Evolutionary conservation across 2,329 filamentous ascomycete genomes (phyloP).

Genomic region (Xylariaceae sp.): DNA sequence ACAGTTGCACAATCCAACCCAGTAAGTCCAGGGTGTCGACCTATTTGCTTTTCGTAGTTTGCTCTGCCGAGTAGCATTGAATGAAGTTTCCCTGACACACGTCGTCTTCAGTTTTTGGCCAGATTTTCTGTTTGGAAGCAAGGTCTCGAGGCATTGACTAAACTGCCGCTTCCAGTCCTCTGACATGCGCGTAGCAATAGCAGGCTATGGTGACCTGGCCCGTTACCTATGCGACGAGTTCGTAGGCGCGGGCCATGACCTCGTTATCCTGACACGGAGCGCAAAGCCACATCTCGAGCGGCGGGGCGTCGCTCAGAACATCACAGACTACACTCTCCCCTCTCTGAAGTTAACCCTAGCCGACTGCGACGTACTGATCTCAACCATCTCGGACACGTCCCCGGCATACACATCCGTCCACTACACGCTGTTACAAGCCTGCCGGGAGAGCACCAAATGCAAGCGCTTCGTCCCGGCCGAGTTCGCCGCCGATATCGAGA

Average conservation of each 20-base stretch:
- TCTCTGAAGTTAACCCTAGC: neutral
- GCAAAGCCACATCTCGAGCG: too few relatives aligned
- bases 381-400: conserved; percentile 4
- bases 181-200: conserved; percentile 8
- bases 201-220: conserved; percentile 4
- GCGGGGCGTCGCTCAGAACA: too few relatives aligned
- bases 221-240: conserved; percentile 5
- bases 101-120: too few relatives aligned
- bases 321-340: conserved; percentile 2
- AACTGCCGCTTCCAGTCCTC: too few relatives aligned
- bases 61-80: too few relatives aligned
- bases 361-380: conserved; percentile 3
- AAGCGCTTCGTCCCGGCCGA: conserved; percentile 7
- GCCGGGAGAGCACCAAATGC: conserved; percentile 4
- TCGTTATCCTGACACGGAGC: conserved; percentile 5
- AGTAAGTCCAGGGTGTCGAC: too few relatives aligned
- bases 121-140: too few relatives aligned
- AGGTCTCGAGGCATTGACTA: too few relatives aligned
- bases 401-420: conserved; percentile 3
- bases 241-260: neutral
- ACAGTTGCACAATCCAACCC: too few relatives aligned
- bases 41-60: too few relatives aligned
- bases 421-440: conserved; percentile 1
- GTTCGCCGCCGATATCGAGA: conserved; percentile 4
- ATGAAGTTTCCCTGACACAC: too few relatives aligned